Percentiles rank a stretch among this genome's conserved stretches.
These are phyloP conservation scores for Hypomyces rosellus DNA, from an alignment of 2,329 filamentous ascomycete genomes.

Conservation along the genomic window DNA sequence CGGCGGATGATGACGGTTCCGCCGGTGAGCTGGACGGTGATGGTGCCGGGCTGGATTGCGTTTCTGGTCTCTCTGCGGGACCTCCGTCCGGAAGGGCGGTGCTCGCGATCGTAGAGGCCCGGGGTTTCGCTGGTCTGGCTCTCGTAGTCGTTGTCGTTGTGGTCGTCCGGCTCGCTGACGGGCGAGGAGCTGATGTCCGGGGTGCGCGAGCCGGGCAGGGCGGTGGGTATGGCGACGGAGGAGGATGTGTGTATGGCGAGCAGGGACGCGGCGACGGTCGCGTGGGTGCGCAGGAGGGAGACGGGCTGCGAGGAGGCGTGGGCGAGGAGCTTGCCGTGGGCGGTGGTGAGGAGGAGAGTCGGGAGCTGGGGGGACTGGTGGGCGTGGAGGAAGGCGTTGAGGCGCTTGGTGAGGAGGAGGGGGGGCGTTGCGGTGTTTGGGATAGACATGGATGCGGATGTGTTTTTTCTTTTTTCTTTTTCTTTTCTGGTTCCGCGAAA, in stretches of 20 bases:
- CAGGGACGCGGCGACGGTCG: slow-evolving; percentile 57
- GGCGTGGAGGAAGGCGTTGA: slow-evolving; percentile 54
- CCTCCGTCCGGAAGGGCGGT: no score
- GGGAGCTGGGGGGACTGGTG: slow-evolving; percentile 53
- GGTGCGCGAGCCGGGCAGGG: slow-evolving; percentile 32
- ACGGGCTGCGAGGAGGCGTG: slow-evolving; percentile 53
- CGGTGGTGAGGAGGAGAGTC: slow-evolving; percentile 53
- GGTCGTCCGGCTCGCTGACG: slow-evolving; percentile 14
- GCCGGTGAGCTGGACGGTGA: slow-evolving; percentile 54
- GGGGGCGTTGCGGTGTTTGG: slow-evolving; percentile 39
- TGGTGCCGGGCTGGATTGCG: slow-evolving; percentile 33
- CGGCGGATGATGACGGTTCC: slow-evolving; percentile 53
- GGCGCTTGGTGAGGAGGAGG: slow-evolving; percentile 58
- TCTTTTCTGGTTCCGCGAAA: no score
- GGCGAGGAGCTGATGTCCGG: slow-evolving; percentile 21
- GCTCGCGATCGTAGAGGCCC: no score
- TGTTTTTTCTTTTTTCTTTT: not conserved
- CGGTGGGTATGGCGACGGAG: slow-evolving; percentile 34
- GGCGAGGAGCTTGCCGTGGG: slow-evolving; percentile 57
- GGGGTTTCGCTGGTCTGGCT: not conserved
- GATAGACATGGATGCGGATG: slow-evolving; percentile 26
- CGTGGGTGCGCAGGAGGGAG: slow-evolving; percentile 53
- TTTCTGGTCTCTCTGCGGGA: slow-evolving; percentile 1
- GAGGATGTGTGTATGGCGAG: slow-evolving; percentile 51
- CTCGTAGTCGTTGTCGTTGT: slow-evolving; percentile 7